Conservation (phyloP, 495 filamentous ascomycete genomes). For the Antarctomyces pellizariae region DNA sequence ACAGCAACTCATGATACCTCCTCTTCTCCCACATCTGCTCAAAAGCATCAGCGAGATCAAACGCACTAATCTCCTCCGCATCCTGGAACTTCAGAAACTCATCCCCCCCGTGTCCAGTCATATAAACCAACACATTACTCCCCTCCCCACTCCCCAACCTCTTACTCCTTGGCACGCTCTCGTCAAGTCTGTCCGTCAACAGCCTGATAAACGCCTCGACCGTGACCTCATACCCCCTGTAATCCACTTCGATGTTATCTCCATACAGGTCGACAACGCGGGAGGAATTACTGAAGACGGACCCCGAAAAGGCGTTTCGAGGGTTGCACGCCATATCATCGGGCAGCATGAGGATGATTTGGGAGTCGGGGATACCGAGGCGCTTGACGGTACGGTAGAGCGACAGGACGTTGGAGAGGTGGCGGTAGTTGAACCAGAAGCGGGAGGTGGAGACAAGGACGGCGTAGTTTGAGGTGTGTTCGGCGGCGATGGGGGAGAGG, state of each 20-base stretch:
- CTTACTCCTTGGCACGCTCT: slow-evolving; percentile 86
- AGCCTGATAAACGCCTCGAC: slow-evolving; percentile 97
- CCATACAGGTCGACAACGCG: slow-evolving; percentile 90
- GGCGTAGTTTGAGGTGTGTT: slow-evolving; percentile 97
- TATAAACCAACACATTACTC: slow-evolving; percentile 92
- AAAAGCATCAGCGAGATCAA: slow-evolving; percentile 91
- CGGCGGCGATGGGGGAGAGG: slow-evolving; percentile 27
- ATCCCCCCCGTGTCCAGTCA: slow-evolving; percentile 98
- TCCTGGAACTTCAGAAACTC: slow-evolving; percentile 98
- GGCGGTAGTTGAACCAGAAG: slow-evolving; percentile 99
- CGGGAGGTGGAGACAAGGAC: slow-evolving; percentile 94
- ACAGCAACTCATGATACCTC: slow-evolving; percentile 84
- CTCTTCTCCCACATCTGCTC: slow-evolving; percentile 99
- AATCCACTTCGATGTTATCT: slow-evolving; percentile 98
- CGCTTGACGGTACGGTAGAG: slow-evolving; percentile 97
- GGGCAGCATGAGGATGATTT: slow-evolving; percentile 97
- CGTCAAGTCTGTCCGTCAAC: slow-evolving; percentile 75
- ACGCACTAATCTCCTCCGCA: slow-evolving; percentile 87
- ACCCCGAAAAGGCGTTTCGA: slow-evolving; percentile 90
- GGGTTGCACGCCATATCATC: slow-evolving; percentile 99
- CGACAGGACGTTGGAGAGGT: slow-evolving; percentile 92
- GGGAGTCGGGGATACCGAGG: slow-evolving; percentile 90
- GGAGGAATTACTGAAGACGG: slow-evolving; percentile 95
- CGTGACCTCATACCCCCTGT: slow-evolving; percentile 92
- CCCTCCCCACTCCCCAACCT: slow-evolving; percentile 76